phyloP scores from a whole-genome alignment of 371 early-diverging fungal genomes.

The Saksenaea vasiformis region DNA sequence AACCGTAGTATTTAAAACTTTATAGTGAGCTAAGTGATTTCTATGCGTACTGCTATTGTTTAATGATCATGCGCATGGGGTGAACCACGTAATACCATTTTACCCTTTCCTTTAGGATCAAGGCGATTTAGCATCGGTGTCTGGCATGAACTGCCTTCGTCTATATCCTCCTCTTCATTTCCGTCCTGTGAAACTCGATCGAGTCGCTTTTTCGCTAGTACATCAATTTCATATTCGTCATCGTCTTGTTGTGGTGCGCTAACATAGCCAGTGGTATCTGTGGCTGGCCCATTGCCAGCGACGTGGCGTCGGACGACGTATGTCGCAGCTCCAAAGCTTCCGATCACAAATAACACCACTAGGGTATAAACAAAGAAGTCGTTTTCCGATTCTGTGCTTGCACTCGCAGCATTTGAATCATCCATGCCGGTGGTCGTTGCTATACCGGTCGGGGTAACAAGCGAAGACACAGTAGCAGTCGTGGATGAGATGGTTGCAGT shows the following conservation, averaged over 20 bases:
- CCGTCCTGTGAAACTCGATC: background rate
- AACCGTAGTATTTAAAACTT: background rate
- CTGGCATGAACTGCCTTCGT: background rate
- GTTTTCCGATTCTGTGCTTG: background rate
- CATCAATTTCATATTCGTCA: constrained; percentile 23
- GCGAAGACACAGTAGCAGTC: constrained; percentile 1
- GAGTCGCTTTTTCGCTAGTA: background rate
- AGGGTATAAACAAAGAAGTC: constrained; percentile 21
- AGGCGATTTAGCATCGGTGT: background rate
- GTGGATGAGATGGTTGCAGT: background rate
- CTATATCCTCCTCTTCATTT: background rate
- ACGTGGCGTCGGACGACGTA: constrained; percentile 11
- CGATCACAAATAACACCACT: constrained; percentile 9
- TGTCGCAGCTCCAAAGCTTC: constrained; percentile 11
- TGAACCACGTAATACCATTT: background rate
- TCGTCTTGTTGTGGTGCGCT: constrained; percentile 10
- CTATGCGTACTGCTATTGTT: background rate
- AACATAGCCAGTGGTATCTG: constrained; percentile 12
- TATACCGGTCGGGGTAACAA: background rate
- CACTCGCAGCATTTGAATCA: background rate
- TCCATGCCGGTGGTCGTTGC: constrained; percentile 8
- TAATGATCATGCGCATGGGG: background rate
- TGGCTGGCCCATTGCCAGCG: background rate
- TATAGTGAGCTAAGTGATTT: background rate
- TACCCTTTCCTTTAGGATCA: constrained; percentile 1